Evolutionary conservation across 2,329 filamentous ascomycete genomes (phyloP).

Genomic region (Nakataea oryzae): DNA sequence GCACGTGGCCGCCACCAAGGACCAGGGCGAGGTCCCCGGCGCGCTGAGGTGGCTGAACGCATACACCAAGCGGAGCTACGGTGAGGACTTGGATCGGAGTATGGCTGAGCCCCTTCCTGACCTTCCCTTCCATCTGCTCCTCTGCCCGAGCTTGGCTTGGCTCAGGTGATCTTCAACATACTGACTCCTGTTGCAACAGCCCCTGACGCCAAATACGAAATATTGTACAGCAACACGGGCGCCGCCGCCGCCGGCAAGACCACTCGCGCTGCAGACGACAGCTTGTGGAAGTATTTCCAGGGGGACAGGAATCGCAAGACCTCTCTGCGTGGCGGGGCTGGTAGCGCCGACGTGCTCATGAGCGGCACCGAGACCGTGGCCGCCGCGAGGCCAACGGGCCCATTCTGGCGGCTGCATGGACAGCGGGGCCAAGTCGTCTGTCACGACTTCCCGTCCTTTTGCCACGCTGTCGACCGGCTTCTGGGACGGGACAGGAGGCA

Average conservation of each 20-base stretch:
- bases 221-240: neutral
- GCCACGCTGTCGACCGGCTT: neutral
- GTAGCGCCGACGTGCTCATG: neutral
- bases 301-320: neutral
- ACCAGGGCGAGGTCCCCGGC: conserved; percentile 11
- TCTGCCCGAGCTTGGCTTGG: too few relatives aligned
- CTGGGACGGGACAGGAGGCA: neutral
- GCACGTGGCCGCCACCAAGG: neutral
- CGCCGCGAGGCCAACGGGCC: neutral
- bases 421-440: neutral
- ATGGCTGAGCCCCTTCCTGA: neutral
- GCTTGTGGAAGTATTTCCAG: neutral
- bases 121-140: neutral
- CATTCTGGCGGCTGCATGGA: conserved; percentile 1
- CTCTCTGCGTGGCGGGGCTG: neutral
- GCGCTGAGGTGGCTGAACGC: conserved; percentile 10
- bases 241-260: neutral
- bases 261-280: neutral
- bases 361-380: neutral
- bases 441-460: neutral
- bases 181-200: neutral
- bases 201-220: neutral
- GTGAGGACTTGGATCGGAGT: conserved; percentile 6
- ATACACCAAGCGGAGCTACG: conserved; percentile 7
- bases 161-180: neutral